These are phyloP conservation scores for Penicillium pancosmium DNA, from an alignment of 495 filamentous ascomycete species.

Conservation along the genomic window DNA sequence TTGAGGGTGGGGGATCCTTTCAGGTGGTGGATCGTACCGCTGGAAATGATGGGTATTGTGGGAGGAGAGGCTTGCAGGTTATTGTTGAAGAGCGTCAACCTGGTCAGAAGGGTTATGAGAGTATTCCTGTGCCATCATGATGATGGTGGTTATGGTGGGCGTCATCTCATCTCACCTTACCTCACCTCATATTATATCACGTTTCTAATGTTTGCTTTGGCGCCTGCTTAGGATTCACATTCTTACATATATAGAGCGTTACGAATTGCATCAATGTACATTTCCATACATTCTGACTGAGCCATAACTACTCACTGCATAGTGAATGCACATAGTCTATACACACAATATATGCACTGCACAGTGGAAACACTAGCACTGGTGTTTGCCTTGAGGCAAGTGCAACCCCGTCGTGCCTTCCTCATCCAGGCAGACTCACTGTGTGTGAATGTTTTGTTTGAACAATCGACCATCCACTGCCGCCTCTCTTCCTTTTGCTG, in stretches of 20 bases:
- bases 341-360: neutral
- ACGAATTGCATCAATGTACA: neutral
- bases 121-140: conserved; percentile 34
- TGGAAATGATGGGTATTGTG: conserved; percentile 59
- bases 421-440: neutral
- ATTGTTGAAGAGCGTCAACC: conserved; percentile 53
- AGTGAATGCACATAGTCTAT: no score
- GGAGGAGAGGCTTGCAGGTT: conserved; percentile 56
- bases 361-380: neutral
- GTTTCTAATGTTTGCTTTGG: neutral
- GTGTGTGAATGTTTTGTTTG: no score
- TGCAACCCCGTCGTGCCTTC: neutral
- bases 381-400: neutral
- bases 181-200: neutral
- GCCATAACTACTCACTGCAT: no score
- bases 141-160: neutral
- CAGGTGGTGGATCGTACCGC: conserved; percentile 45
- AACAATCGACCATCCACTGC: neutral
- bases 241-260: neutral
- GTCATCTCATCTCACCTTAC: no score
- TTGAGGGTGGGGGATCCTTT: conserved; percentile 43
- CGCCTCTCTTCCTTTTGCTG: neutral
- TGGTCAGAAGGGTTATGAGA: conserved; percentile 58
- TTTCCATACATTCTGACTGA: neutral
- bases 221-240: neutral